A percentile compares a stretch with the other conserved stretches of the same genome.
Conservation (phyloP, 306 rosid genomes). For the Ziziphus jujuba region DNA sequence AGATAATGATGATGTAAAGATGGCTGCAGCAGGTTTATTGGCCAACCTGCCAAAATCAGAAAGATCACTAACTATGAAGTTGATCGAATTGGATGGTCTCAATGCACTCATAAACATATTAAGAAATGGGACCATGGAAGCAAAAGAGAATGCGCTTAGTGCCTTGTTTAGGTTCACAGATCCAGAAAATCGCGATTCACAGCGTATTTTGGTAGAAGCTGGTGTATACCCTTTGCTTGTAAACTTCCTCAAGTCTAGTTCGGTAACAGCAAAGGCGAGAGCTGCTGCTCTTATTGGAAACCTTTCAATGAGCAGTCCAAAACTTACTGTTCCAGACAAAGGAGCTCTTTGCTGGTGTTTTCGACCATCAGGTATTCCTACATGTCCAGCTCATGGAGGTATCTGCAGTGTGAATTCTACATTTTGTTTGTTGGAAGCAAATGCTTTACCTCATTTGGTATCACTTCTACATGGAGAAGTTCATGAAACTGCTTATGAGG, state of each 20-base stretch:
- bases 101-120: conserved; percentile 67
- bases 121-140: conserved; percentile 59
- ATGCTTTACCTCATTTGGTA: conserved; percentile 69
- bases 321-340: conserved; percentile 42
- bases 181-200: conserved; percentile 63
- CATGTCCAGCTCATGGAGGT: conserved; percentile 62
- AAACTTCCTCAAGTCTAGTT: conserved; percentile 46
- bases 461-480: conserved; percentile 57
- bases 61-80: conserved; percentile 48
- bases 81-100: conserved; percentile 66
- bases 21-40: conserved; percentile 85
- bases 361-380: conserved; percentile 34
- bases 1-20: conserved; percentile 56
- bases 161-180: conserved; percentile 91
- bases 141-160: conserved; percentile 81
- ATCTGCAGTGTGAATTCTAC: conserved; percentile 50
- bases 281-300: conserved; percentile 85
- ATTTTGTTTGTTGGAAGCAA: conserved; percentile 68
- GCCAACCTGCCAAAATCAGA: conserved; percentile 84
- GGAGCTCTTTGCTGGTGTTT: conserved; percentile 56
- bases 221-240: conserved; percentile 78
- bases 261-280: conserved; percentile 76
- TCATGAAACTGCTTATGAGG: conserved; percentile 70
- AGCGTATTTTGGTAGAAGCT: conserved; percentile 53
- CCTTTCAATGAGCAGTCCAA: conserved; percentile 69